Evolutionary conservation across 495 filamentous ascomycete species (phyloP).

Genomic region (Terfezia boudieri): DNA sequence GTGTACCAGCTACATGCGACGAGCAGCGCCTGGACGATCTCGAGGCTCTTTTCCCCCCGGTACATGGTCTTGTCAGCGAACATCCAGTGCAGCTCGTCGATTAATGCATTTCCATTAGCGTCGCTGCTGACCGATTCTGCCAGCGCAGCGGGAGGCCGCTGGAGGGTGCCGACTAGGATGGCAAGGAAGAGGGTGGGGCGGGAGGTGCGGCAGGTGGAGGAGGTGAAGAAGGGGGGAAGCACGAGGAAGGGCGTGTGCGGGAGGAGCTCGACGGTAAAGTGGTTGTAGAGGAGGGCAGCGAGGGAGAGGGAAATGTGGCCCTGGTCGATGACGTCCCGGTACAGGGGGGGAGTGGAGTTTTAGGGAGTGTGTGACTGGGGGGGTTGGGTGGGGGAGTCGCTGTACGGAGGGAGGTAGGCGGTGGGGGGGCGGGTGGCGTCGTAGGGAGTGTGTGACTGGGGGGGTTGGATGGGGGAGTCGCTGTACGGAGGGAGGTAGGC

Average conservation of each 20-base stretch:
- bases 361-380: no score
- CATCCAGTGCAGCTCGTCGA: constrained; percentile 45
- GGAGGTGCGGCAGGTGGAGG: constrained; percentile 39
- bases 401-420: no score
- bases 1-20: constrained; percentile 59
- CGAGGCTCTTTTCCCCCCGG: constrained; percentile 60
- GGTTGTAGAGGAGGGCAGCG: constrained; percentile 41
- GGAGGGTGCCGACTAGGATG: constrained; percentile 27
- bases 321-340: constrained; percentile 44
- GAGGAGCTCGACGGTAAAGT: constrained; percentile 46
- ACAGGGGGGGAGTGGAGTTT: constrained; percentile 4
- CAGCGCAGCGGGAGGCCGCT: neutral
- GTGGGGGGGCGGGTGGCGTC: no score
- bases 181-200: constrained; percentile 67
- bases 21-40: constrained; percentile 63
- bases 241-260: constrained; percentile 58
- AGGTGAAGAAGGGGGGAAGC: constrained; percentile 43
- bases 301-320: constrained; percentile 38
- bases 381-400: no score
- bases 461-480: no score
- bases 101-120: constrained; percentile 37
- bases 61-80: constrained; percentile 55
- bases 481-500: no score
- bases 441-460: no score
- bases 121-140: constrained; percentile 19